Percentiles rank a stretch among this genome's conserved stretches.
Evolutionary conservation across 805 yeast genomes (phyloP).

Genomic region (Komagataella pseudopastoris): DNA sequence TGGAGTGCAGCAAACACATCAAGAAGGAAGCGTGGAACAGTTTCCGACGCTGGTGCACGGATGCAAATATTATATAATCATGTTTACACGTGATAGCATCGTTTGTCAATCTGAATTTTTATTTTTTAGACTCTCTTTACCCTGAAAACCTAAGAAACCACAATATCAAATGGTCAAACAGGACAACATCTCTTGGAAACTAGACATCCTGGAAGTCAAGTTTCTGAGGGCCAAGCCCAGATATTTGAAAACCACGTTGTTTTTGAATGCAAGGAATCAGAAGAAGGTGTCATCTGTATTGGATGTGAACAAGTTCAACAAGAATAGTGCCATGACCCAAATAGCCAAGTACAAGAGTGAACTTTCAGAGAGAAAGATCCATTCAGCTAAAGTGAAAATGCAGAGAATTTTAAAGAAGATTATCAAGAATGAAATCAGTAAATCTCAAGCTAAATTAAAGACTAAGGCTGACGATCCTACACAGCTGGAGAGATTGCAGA

Average conservation of each 20-base stretch:
- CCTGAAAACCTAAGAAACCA: background rate
- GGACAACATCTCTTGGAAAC: conserved; percentile 33
- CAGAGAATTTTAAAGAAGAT: conserved; percentile 21
- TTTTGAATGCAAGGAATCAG: conserved; percentile 29
- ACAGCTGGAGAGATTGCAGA: conserved; percentile 4
- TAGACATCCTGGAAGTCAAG: conserved; percentile 43
- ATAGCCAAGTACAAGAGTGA: conserved; percentile 31
- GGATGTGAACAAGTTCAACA: conserved; percentile 21
- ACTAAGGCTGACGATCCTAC: conserved; percentile 3
- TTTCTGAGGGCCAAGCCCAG: conserved; percentile 29
- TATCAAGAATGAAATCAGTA: conserved; percentile 7
- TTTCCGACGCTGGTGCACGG: background rate
- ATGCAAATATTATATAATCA: background rate
- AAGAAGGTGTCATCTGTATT: conserved; percentile 20
- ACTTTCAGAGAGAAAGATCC: conserved; percentile 33
- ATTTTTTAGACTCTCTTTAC: too few species aligned
- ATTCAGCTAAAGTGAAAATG: conserved; percentile 28
- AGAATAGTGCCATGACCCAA: conserved; percentile 28
- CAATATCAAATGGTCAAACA: conserved; percentile 8
- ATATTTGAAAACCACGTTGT: conserved; percentile 31
- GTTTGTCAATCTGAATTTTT: background rate
- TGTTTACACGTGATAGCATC: background rate
- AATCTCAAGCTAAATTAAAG: conserved; percentile 4
- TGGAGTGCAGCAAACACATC: background rate
- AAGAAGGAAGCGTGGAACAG: background rate